Conservation (phyloP, 768 basidiomycete genomes). For the Pilatotrama ljubarskyi region DNA sequence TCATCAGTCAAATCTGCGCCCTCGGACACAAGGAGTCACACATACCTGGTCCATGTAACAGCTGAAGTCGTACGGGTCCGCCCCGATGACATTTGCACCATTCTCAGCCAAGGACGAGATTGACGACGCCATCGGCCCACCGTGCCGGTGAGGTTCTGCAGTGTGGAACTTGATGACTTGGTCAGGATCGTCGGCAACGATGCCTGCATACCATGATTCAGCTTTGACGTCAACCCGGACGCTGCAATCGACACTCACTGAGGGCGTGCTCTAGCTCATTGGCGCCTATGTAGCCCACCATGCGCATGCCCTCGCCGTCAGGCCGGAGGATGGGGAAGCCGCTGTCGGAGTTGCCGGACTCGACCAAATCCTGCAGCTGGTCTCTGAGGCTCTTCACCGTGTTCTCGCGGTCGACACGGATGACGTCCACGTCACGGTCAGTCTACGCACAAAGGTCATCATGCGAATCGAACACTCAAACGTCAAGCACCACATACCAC, state of each 20-base stretch:
- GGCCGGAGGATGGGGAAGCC: slow-evolving; percentile 85
- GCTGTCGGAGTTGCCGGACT: slow-evolving; percentile 66
- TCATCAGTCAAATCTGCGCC: background rate
- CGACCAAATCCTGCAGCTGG: slow-evolving; percentile 59
- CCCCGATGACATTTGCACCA: slow-evolving; percentile 25
- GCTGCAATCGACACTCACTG: slow-evolving; percentile 50
- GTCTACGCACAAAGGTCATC: slow-evolving; percentile 43
- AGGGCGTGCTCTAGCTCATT: slow-evolving; percentile 95
- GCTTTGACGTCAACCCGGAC: background rate
- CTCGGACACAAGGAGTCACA: background rate
- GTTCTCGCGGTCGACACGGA: slow-evolving; percentile 70
- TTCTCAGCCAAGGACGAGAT: slow-evolving; percentile 59
- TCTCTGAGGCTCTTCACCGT: slow-evolving; percentile 77
- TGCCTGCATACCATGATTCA: slow-evolving; percentile 42
- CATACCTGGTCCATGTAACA: slow-evolving; percentile 86
- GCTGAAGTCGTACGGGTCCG: slow-evolving; percentile 77
- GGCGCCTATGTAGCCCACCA: slow-evolving; percentile 89
- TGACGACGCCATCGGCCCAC: slow-evolving; percentile 51
- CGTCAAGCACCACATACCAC: slow-evolving; percentile 58
- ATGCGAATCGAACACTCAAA: background rate
- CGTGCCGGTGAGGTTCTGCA: slow-evolving; percentile 38
- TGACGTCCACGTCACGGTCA: slow-evolving; percentile 63
- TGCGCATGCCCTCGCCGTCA: slow-evolving; percentile 52
- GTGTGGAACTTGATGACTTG: slow-evolving; percentile 66
- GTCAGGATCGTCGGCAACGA: slow-evolving; percentile 74